Evolutionary conservation across 768 basidiomycete species (phyloP), one percentile per base, ranked within the genome.

Genomic region (Rhizopogon vulgaris): DNA sequence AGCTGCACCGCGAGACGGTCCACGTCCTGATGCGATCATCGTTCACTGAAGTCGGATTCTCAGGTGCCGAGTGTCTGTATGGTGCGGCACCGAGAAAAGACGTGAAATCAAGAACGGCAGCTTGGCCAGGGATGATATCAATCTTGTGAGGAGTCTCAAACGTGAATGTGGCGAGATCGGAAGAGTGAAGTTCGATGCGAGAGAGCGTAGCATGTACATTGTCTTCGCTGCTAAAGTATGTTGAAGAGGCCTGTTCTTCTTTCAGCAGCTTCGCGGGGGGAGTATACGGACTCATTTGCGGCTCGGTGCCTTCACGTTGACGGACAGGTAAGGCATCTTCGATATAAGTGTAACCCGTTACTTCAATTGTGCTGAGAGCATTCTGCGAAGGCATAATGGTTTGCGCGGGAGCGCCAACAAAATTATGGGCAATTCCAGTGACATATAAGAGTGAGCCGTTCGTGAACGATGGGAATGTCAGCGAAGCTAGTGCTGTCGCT

Each of bases 21-120:
- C 83, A 85, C 1, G 82, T 84, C 22, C 83, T 78, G 39, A 85
- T 73, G 41, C 81, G 74, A 58, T 85, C 82, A 59, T 84, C 83
- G 59, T 84, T 84, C 34, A 83, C 69, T n/a, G 70, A 68, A 14
- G 64, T 71, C 0, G 80, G 80, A 28, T 74, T 69, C n/a, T 56
- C 47, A 6, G 72, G 68, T 1, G 78, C 72, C 79, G 83, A 82
- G 58, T 84, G 83, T 38, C 69, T 71, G 60, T 84, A 84, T 15
- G 64, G 58, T 4, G 67, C 59, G 12, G 68, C 52, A 4, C 83
- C 80, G 7, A 84, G 62, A 37, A 85, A 67, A 8, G 73, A 63
- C 0, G 72, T 71, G 63, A 84, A 76, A 58, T 83, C 77, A 49
- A 86, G 62, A 32, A 84, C 72, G 36, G 73, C 72, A 1, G 78